phyloP scores from a whole-genome alignment of 768 basidiomycete species.

The Phylloporus sp. region DNA sequence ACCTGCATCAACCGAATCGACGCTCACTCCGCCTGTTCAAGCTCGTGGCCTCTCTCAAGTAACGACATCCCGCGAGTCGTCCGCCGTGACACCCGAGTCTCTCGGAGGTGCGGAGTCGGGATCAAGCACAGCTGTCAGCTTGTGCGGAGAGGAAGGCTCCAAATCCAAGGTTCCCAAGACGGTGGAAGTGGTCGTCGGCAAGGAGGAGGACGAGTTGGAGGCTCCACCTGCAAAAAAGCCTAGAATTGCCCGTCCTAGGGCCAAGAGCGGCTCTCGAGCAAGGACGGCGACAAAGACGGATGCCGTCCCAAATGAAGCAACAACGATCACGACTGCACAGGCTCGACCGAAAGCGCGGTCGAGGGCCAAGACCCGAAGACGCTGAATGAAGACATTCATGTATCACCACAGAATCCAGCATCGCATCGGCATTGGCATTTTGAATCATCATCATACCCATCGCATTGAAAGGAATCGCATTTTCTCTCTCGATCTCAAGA shows the following conservation, averaged over 20 bases:
- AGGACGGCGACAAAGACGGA: conserved; percentile 12
- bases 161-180: conserved; percentile 19
- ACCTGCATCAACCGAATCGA: conserved; percentile 28
- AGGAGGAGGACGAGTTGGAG: conserved; percentile 11
- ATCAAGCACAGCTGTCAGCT: conserved; percentile 32
- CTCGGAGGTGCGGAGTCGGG: conserved; percentile 27
- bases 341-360: conserved; percentile 32
- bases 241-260: conserved; percentile 18
- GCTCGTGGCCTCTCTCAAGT: conserved; percentile 19
- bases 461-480: conserved; percentile 17
- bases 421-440: conserved; percentile 15
- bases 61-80: conserved; percentile 23
- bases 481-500: conserved; percentile 20
- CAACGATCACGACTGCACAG: conserved; percentile 19
- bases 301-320: conserved; percentile 8
- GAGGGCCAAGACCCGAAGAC: conserved; percentile 27
- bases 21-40: conserved; percentile 26
- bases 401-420: conserved; percentile 12
- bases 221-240: conserved; percentile 16
- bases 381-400: conserved; percentile 19
- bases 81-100: conserved; percentile 24
- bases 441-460: conserved; percentile 21
- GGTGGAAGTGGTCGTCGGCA: conserved; percentile 11
- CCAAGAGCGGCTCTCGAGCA: conserved; percentile 23
- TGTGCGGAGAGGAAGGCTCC: conserved; percentile 26